phyloP scores from a whole-genome alignment of 176 grass and related monocot genomes.

The Carex myosuroides region DNA sequence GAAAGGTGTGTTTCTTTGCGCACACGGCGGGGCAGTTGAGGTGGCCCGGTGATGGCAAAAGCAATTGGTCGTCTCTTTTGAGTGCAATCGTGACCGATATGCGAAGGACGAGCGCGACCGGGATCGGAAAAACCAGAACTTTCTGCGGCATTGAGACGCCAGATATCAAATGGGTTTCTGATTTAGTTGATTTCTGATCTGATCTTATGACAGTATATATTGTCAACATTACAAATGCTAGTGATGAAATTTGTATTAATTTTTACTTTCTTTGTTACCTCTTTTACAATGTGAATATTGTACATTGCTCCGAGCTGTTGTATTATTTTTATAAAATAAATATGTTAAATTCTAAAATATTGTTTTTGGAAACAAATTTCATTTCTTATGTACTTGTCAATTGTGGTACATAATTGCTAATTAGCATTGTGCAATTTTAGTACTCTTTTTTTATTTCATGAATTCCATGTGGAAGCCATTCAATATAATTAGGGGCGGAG shows the following conservation, averaged over 20 bases:
- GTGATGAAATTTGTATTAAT: not conserved
- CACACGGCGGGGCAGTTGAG: not conserved
- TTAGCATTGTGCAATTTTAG: no score
- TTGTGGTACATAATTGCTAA: no score
- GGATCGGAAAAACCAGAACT: not conserved
- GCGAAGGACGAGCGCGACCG: not conserved
- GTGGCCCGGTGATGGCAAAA: not conserved
- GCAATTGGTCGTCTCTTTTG: not conserved
- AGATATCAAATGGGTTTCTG: conserved; percentile 21
- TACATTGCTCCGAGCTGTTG: not conserved
- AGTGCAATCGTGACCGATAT: not conserved
- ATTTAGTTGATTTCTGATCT: conserved; percentile 18
- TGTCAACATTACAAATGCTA: not conserved
- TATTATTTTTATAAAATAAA: not conserved
- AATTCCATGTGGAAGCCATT: no score
- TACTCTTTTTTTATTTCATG: no score
- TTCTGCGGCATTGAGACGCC: not conserved
- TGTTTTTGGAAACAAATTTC: no score
- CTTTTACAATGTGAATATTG: not conserved
- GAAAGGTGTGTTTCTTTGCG: conserved; percentile 20
- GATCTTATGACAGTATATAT: not conserved
- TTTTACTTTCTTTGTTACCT: not conserved
- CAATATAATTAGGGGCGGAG: no score
- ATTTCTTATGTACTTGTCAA: no score
- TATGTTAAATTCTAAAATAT: not conserved